Base-by-base conservation (phyloP, 345 rosid genomes). In the Citrus sp. region DNA sequence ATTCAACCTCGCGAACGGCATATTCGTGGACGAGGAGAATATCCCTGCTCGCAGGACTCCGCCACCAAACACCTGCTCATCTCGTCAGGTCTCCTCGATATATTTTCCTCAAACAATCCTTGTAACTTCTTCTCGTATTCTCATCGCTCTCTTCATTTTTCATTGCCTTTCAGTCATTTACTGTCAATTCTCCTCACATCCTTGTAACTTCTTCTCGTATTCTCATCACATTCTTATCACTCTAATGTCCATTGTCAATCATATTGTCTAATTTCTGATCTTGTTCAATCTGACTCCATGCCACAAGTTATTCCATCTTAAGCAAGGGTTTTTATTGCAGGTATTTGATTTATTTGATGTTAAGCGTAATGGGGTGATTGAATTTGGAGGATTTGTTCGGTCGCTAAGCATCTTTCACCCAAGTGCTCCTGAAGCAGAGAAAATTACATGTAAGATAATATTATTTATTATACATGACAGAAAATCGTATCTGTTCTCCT, bases 321-420 rank as follows among this genome's bases (percentile, higher is more conserved):
- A 4, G n/a, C n/a, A 24, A 74, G 64, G 35, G 51, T 73, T 59
- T 67, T 71, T 76, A 13, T 82, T 79, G 79, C 86, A 92, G 97
- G 78, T 91, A n/a, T 91, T 91, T 71, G 84, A 80, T 76, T 70
- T 88, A 78, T 92, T 89, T 61, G 97, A 92, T 81, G 55, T 68
- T 73, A 91, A 89, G 83, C 82, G n/a, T 67, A 85, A 91, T 56
- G 98, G 91, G 54, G 88, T 84, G 2, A 90, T 93, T 22, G 94
- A 82, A 77, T 93, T 93, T 72, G 93, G 87, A 76, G 96, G 90
- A 61, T 93, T 93, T 51, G 94, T 93, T 18, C 87, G 89, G 40
- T 81, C 98, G 13, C 82, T 91, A 49, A 84, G 89, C 72, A 49
- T 91, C 75, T 93, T 93, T 81, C 98, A 91, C 65, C 98, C 98